These are phyloP conservation scores for Corynascus novoguineensis DNA, from an alignment of 495 filamentous ascomycete genomes.

Conservation along the genomic window DNA sequence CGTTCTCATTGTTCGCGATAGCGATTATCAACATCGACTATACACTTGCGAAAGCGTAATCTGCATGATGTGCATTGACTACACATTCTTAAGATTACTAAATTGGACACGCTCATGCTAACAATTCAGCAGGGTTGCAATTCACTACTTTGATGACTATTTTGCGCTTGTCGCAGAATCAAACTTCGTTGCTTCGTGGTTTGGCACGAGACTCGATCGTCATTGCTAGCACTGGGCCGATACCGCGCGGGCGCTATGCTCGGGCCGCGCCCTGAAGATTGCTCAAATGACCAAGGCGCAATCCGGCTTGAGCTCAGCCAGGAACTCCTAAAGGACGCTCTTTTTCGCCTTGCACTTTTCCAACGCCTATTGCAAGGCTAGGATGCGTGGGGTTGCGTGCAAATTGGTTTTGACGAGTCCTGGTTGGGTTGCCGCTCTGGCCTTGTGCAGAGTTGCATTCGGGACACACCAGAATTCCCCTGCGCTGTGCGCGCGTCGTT, in stretches of 20 bases:
- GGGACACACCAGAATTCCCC: background rate
- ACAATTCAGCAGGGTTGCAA: slow-evolving; percentile 7
- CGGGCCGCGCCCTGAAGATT: slow-evolving; percentile 15
- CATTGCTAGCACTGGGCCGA: too few relatives aligned
- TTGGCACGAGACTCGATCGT: slow-evolving; percentile 13
- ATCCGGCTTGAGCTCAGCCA: background rate
- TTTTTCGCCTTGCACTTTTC: background rate
- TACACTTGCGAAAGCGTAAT: background rate
- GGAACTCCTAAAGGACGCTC: background rate
- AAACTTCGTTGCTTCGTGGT: slow-evolving; percentile 5
- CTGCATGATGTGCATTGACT: slow-evolving; percentile 8
- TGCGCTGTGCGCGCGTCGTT: background rate
- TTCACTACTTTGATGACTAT: background rate
- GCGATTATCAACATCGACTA: background rate
- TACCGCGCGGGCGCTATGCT: slow-evolving; percentile 13
- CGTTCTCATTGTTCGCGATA: background rate
- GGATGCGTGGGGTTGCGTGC: background rate
- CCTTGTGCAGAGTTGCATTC: background rate
- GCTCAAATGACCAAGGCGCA: slow-evolving; percentile 27
- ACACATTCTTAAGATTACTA: background rate
- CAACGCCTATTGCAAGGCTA: slow-evolving; percentile 5
- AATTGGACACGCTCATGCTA: slow-evolving; percentile 9
- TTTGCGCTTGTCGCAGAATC: background rate
- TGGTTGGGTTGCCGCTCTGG: background rate
- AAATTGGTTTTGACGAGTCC: background rate